A percentile compares a stretch with the other conserved stretches of the same genome.
Evolutionary conservation across 2,329 filamentous ascomycete genomes (phyloP).

Genomic region (Sclerotinia borealis): DNA sequence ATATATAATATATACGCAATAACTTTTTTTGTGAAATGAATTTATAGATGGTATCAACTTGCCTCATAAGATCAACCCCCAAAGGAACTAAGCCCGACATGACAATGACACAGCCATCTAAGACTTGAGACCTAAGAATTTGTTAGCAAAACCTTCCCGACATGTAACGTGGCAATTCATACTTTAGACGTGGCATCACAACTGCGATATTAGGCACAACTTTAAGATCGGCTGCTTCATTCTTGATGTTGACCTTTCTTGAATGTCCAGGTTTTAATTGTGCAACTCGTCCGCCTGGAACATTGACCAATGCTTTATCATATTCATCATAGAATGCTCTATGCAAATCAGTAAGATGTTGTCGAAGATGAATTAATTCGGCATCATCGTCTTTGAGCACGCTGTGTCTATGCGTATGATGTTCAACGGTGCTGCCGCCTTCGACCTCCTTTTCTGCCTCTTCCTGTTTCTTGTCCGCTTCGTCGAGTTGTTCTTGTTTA

Average conservation of each 20-base stretch:
- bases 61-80: constrained; percentile 65
- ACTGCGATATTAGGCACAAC: constrained; percentile 78
- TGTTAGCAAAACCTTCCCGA: constrained; percentile 19
- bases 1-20: constrained; percentile 20
- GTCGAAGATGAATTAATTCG: constrained; percentile 71
- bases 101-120: constrained; percentile 71
- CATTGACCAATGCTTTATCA: constrained; percentile 44
- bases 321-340: constrained; percentile 77
- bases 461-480: constrained; percentile 61
- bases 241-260: constrained; percentile 42
- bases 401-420: constrained; percentile 53
- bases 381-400: constrained; percentile 82
- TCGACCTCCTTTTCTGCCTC: constrained; percentile 34
- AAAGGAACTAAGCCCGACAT: constrained; percentile 87
- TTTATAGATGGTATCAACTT: constrained; percentile 14
- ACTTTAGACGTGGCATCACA: constrained; percentile 79
- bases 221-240: constrained; percentile 41
- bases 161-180: constrained; percentile 12
- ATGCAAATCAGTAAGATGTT: constrained; percentile 71
- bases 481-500: constrained; percentile 85
- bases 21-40: not conserved
- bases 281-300: constrained; percentile 37
- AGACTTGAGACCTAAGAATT: constrained; percentile 46
- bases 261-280: constrained; percentile 33
- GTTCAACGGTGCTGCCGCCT: constrained; percentile 34